phyloP scores from a whole-genome alignment of 78 protist species.

The Trichosphaerium sp. region DNA sequence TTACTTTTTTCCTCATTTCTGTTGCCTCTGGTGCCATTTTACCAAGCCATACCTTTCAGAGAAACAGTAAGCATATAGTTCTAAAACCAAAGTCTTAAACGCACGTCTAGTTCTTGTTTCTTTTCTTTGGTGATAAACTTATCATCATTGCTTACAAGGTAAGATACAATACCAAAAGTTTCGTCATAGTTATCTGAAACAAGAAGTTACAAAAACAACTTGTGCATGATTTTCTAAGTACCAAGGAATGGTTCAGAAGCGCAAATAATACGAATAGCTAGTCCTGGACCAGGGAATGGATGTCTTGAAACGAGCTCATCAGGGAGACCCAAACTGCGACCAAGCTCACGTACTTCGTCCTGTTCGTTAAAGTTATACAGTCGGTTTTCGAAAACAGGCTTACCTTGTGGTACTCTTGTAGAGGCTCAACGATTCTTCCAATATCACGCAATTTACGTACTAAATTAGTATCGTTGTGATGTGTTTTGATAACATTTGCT shows the following conservation, averaged over 20 bases:
- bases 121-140: no score
- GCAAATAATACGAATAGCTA: slow-evolving; percentile 85
- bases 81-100: no score
- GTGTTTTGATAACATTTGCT: slow-evolving; percentile 90
- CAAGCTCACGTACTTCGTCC: slow-evolving; percentile 64
- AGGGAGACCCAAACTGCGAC: slow-evolving; percentile 72
- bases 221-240: background rate
- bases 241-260: slow-evolving; percentile 42
- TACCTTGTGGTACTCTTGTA: slow-evolving; percentile 86
- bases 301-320: slow-evolving; percentile 81
- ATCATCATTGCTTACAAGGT: no score
- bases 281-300: slow-evolving; percentile 97
- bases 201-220: no score
- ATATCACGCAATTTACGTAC: slow-evolving; percentile 62
- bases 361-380: no score
- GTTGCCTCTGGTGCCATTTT: no score
- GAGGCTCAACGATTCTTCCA: slow-evolving; percentile 83
- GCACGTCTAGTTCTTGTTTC: no score
- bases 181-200: no score
- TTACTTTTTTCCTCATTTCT: no score
- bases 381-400: no score
- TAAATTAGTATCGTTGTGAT: slow-evolving; percentile 88
- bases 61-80: no score
- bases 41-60: no score
- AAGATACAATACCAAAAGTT: slow-evolving; percentile 4